Conservation (phyloP, 805 yeast species). For the Candida xiaguanensis region DNA sequence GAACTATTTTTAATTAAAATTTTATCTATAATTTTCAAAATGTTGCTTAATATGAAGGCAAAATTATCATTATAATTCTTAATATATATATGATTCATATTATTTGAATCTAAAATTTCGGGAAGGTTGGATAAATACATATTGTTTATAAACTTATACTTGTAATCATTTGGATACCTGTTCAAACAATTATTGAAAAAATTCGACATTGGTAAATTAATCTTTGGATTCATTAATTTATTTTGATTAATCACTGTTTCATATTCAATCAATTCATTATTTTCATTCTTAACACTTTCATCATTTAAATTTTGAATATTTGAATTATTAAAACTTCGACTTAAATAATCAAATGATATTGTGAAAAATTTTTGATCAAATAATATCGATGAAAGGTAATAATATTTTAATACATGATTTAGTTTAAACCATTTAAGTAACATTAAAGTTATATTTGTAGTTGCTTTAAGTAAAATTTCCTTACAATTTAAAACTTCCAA, state of each 20-base stretch:
- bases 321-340: conserved; percentile 32
- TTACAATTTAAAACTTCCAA: conserved; percentile 58
- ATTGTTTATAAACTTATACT: conserved; percentile 28
- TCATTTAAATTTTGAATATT: conserved; percentile 23
- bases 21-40: conserved; percentile 54
- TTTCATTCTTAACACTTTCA: conserved; percentile 11
- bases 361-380: conserved; percentile 65
- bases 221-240: conserved; percentile 36
- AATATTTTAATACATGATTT: conserved; percentile 75
- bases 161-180: conserved; percentile 12
- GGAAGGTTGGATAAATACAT: conserved; percentile 26
- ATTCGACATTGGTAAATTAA: conserved; percentile 27
- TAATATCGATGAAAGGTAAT: conserved; percentile 64
- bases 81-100: conserved; percentile 25
- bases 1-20: conserved; percentile 60
- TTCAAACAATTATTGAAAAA: conserved; percentile 37
- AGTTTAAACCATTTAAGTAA: conserved; percentile 75
- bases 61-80: conserved; percentile 36
- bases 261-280: conserved; percentile 21
- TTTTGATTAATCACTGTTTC: conserved; percentile 35
- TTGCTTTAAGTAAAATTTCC: conserved; percentile 58
- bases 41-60: conserved; percentile 46
- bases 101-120: conserved; percentile 20
- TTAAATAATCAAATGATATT: conserved; percentile 28
- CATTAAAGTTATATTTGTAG: conserved; percentile 49